These are phyloP conservation scores for Colletotrichum musae DNA, from an alignment of 2,329 filamentous ascomycete genomes.

Conservation along the genomic window DNA sequence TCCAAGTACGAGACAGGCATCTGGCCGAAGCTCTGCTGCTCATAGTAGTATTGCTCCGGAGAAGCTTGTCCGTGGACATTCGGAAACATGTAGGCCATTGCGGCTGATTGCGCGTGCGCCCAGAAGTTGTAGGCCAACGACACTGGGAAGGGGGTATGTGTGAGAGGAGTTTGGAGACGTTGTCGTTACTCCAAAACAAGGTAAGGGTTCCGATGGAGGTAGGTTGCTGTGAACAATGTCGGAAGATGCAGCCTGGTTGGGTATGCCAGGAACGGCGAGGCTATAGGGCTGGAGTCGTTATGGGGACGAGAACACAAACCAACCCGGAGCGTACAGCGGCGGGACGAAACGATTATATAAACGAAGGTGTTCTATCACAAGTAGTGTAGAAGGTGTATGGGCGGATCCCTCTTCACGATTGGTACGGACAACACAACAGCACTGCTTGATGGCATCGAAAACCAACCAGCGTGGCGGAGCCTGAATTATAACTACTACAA, in stretches of 20 bases:
- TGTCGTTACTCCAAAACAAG: neutral
- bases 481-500: constrained; percentile 31
- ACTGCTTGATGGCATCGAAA: constrained; percentile 11
- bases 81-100: constrained; percentile 24
- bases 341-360: constrained; percentile 21
- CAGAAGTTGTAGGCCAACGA: neutral
- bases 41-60: constrained; percentile 23
- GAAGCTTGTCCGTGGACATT: constrained; percentile 16
- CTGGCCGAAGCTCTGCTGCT: constrained; percentile 25
- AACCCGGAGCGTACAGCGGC: neutral
- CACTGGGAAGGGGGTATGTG: neutral
- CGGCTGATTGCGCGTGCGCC: neutral
- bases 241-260: constrained; percentile 6
- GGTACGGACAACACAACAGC: constrained; percentile 2
- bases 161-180: neutral
- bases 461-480: constrained; percentile 26
- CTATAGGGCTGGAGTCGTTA: constrained; percentile 1
- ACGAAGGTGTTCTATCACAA: neutral
- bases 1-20: constrained; percentile 22
- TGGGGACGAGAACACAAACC: neutral
- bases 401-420: neutral
- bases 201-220: neutral
- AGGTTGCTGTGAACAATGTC: neutral
- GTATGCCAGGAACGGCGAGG: neutral
- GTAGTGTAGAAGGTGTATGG: neutral